Base-by-base conservation (phyloP, 2,329 filamentous ascomycete genomes). In the Clarireedia monteithiana region DNA sequence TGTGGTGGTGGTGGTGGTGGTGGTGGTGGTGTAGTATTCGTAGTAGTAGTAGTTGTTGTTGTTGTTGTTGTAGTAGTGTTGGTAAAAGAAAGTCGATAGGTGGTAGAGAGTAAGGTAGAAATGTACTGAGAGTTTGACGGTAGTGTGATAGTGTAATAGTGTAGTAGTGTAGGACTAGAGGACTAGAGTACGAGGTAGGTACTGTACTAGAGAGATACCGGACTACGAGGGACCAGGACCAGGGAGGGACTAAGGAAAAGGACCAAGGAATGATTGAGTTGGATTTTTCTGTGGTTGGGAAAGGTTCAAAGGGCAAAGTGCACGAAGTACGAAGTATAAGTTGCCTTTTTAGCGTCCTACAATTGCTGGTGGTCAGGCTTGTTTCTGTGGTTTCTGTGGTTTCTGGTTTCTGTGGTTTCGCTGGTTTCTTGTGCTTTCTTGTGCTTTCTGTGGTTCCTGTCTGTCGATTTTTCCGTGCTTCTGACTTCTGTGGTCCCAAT, bases 261-360 rank as follows among this genome's bases (percentile, higher is more conserved):
- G 12, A 34, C 12, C 7, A 30, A 30, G 7, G 20, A 20, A 20
- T 20, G 20, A 20, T 20, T 20, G 20, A 12, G 12, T 34, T 34
- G 9, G 30, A 12, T 12, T 34, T 34, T 34, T 34, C 17, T 53
- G 44, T 53, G 50, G 50, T 53, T 53, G 42, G 40, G 50, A 34
- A 52, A 53, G 40, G 50, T 53, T 53, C 50, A 42, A 53, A 20
- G 20, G 20, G 20, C 20, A 20, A 3, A 20, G 20, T 20, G 20
- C 20, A 20, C 20, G 20, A 20, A 20, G 20, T 2, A 20, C 20
- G 20, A 20, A 20, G 20, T 20, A 20, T 20, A 20, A 20, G 50
- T 46, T 34, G 34, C 24, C 46, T 53, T 47, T 34, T 50, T 53
- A 46, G 50, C 46, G 40, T 48, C 47, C 40, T 54, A 40, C 7